Base-by-base conservation (phyloP, 2,329 filamentous ascomycete species). In the Pestalotiopsis sp. region DNA sequence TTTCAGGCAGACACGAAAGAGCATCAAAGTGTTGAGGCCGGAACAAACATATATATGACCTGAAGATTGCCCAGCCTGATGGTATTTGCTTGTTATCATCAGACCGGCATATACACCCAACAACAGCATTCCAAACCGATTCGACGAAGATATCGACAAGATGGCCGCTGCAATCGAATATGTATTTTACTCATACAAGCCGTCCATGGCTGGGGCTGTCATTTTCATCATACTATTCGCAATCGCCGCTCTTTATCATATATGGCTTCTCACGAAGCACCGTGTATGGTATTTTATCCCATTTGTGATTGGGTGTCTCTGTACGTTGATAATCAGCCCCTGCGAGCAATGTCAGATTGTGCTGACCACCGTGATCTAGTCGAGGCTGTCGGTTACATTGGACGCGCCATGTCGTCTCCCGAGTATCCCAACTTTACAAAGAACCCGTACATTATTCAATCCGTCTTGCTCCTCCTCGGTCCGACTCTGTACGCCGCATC, bases 311-410 rank as follows among this genome's bases (percentile, higher is more conserved):
- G 86, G 86, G n/a, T 83, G 83, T 23, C 67, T 82, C n/a, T 86
- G 85, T 87, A 78, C 74, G 78, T 76, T 64, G 14, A 17, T 9
- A 38, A 12, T 23, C 6, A 3, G 39, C 39, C 14, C 41, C 4
- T 5, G 4, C 59, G 14, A 11, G 4, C 2, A 31, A 4, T 45
- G 3, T n/a, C 23, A 20, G 31, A 36, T 36, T 17, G 25, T 20
- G 62, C 9, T 41, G 3, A 52, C n/a, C 5, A 13, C 36, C 17
- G 6, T 27, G 27, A 52, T 58, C 11, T 25, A 87, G 85, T 87
- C 74, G 85, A 88, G 72, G 75, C 78, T 0, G 77, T 88, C 23
- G 87, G 87, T 17, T 88, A 88, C 72, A 74, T 86, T 52, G 85
- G 82, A 13, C 84, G 87, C 66, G 76, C 82, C 4, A 71, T 85